Percentiles rank a stretch among this genome's conserved stretches.
These are phyloP conservation scores for Pezicula carpinea DNA, from an alignment of 2,329 filamentous ascomycete genomes.

Conservation along the genomic window DNA sequence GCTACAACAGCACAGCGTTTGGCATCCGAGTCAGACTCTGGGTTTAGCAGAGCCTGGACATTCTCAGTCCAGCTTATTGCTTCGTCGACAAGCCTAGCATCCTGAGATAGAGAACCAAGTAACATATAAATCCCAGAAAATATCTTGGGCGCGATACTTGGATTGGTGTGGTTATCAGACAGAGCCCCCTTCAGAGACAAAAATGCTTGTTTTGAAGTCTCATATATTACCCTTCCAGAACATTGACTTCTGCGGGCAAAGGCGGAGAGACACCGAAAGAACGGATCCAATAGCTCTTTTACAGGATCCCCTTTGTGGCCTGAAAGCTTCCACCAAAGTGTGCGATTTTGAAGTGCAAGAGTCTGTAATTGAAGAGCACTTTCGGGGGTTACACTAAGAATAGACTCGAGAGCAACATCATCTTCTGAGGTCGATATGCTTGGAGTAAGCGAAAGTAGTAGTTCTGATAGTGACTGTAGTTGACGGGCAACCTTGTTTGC, in stretches of 20 bases:
- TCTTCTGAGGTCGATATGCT: conserved; percentile 64
- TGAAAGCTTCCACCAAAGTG: conserved; percentile 62
- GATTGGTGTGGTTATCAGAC: conserved; percentile 12
- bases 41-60: conserved; percentile 26
- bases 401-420: conserved; percentile 44
- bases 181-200: conserved; percentile 15
- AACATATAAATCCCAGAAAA: conserved; percentile 38
- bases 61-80: conserved; percentile 52
- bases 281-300: conserved; percentile 61
- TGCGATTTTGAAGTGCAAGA: conserved; percentile 55
- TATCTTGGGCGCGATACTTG: conserved; percentile 8
- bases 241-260: conserved; percentile 48
- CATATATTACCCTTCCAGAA: conserved; percentile 16
- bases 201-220: conserved; percentile 16
- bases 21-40: conserved; percentile 22
- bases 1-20: conserved; percentile 46
- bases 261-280: conserved; percentile 57
- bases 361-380: conserved; percentile 58
- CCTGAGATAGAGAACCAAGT: conserved; percentile 44
- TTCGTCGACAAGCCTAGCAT: conserved; percentile 41
- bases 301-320: conserved; percentile 55
- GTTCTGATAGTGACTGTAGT: conserved; percentile 61
- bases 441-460: conserved; percentile 61
- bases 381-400: conserved; percentile 51
- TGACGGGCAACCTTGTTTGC: conserved; percentile 57